Evolutionary conservation across 2,329 filamentous ascomycete genomes (phyloP).

Genomic region (Neurospora sp.): DNA sequence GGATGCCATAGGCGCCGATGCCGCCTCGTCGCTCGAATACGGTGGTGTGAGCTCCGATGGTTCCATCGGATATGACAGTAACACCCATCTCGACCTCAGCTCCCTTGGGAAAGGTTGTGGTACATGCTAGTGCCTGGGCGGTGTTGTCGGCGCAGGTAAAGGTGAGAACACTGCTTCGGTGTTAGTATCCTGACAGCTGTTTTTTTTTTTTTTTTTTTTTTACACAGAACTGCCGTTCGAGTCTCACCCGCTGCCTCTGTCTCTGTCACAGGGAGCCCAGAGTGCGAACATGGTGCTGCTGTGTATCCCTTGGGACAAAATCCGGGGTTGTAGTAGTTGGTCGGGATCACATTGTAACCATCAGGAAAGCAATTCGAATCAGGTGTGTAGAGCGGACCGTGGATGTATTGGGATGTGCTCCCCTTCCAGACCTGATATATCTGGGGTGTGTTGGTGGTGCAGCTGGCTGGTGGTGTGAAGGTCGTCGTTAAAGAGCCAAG

Average conservation of each 20-base stretch:
- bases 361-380: slow-evolving; percentile 18
- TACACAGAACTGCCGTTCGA: slow-evolving; percentile 18
- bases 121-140: slow-evolving; percentile 14
- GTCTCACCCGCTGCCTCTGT: slow-evolving; percentile 9
- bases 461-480: slow-evolving; percentile 18
- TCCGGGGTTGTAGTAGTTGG: slow-evolving; percentile 20
- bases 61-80: slow-evolving; percentile 14
- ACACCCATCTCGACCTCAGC: slow-evolving; percentile 12
- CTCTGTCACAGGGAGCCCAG: slow-evolving; percentile 8
- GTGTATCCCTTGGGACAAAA: slow-evolving; percentile 21
- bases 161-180: slow-evolving; percentile 5
- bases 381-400: slow-evolving; percentile 17
- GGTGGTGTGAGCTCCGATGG: slow-evolving; percentile 5
- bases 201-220: background rate
- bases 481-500: slow-evolving; percentile 22
- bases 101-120: slow-evolving; percentile 11
- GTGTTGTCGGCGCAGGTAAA: slow-evolving; percentile 15
- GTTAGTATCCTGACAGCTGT: background rate
- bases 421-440: slow-evolving; percentile 18
- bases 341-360: slow-evolving; percentile 16
- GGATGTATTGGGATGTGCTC: slow-evolving; percentile 14
- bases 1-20: slow-evolving; percentile 16
- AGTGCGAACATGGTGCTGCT: slow-evolving; percentile 16
- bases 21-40: slow-evolving; percentile 8
- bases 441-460: slow-evolving; percentile 14